Percentiles rank a stretch among this genome's conserved stretches.
Conservation (phyloP, 1,284 basidiomycete species). For the Sporisorium graminicola region DNA sequence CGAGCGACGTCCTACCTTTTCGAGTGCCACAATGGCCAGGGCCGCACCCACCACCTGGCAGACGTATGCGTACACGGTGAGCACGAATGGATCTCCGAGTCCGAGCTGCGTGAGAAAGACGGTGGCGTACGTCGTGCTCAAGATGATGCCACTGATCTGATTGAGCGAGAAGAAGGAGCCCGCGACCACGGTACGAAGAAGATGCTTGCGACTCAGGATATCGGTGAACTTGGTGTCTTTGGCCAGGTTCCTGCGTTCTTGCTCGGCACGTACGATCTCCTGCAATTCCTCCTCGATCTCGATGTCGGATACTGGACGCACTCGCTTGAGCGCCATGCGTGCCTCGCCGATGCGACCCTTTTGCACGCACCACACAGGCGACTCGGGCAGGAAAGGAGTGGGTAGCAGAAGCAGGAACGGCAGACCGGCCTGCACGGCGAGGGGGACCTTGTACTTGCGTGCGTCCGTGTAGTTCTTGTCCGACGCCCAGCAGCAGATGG, state of each 20-base stretch:
- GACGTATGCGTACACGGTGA: slow-evolving; percentile 53
- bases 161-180: slow-evolving; percentile 62
- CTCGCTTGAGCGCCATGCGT: slow-evolving; percentile 34
- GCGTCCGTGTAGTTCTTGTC: slow-evolving; percentile 33
- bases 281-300: slow-evolving; percentile 55
- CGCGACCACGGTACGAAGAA: slow-evolving; percentile 54
- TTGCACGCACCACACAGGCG: slow-evolving; percentile 54
- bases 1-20: slow-evolving; percentile 53
- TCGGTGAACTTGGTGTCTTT: slow-evolving; percentile 52
- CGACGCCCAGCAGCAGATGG: slow-evolving; percentile 49
- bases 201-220: slow-evolving; percentile 53
- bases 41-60: slow-evolving; percentile 50
- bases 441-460: slow-evolving; percentile 50
- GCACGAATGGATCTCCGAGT: slow-evolving; percentile 51
- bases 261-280: slow-evolving; percentile 48
- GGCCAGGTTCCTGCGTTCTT: slow-evolving; percentile 46
- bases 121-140: slow-evolving; percentile 59
- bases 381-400: slow-evolving; percentile 51
- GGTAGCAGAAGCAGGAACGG: slow-evolving; percentile 47
- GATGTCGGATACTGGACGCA: slow-evolving; percentile 40
- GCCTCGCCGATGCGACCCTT: slow-evolving; percentile 57
- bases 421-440: slow-evolving; percentile 50
- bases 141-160: slow-evolving; percentile 60
- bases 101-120: slow-evolving; percentile 56
- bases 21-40: slow-evolving; percentile 56